Base-by-base conservation (phyloP, 2,329 filamentous ascomycete genomes). In the Bipolaris zeicola region DNA sequence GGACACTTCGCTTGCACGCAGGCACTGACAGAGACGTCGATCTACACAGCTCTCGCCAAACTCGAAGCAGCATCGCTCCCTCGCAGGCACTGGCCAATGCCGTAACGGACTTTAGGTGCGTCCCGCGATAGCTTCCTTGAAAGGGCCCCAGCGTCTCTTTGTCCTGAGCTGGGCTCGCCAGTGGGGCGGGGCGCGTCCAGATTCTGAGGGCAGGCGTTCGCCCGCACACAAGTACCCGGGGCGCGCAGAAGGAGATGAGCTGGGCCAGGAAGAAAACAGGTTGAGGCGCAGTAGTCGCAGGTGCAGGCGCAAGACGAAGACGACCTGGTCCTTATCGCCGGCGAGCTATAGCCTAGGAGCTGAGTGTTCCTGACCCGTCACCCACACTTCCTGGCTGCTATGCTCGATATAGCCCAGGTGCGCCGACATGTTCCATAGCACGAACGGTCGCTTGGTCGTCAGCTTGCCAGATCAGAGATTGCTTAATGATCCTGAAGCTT, bases 1-100 rank as follows among this genome's bases (percentile, higher is more conserved):
- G 61, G 62, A 60, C 55, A 60, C 58, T 58, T 63, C 60, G 57
- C 61, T 61, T 60, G 46, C 28, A 55, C 41, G 50, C 48, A 58
- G 65, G 67, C 67, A 67, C 68, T 70, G 68, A 68, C 65, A 71
- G 26, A 65, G 61, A 59, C 57, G 63, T 67, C 65, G 65, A 67
- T 66, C 64, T 57, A 58, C 55, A 57, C 64, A 64, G 45, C 57
- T 22, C 39, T 39, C 43, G 50, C 66, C 60, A 61, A 61, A 62
- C 54, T 26, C 61, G 52, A 56, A 61, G 6, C 37, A 58, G 67
- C 28, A 60, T 66, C 49, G 70, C 56, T 55, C 46, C 53, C 57
- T 54, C 44, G 37, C 52, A 34, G 37, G 61, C 63, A 57, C 58
- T 63, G 68, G 63, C 69, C 69, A 69, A 70, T 69, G 59, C 58